Evolutionary conservation across 805 yeast species (phyloP).

Genomic region (Maudiozyma bulderi): DNA sequence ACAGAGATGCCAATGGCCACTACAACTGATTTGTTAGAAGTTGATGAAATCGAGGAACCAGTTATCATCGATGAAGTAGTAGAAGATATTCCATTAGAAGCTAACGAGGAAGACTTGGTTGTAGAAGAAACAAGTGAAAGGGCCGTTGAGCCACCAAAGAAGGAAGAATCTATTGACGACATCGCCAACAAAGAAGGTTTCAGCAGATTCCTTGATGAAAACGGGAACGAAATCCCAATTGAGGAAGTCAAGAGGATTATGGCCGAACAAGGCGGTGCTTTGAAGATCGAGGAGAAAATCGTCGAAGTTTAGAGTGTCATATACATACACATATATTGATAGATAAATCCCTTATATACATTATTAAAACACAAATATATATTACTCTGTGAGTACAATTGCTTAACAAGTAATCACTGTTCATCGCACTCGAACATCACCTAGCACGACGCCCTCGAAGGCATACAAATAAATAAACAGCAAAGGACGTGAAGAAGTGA

Average conservation of each 20-base stretch:
- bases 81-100: background rate
- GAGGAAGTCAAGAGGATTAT: slow-evolving; percentile 21
- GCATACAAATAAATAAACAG: too few relatives aligned
- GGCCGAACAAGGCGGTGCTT: slow-evolving; percentile 15
- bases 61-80: background rate
- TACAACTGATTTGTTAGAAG: background rate
- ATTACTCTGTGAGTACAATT: too few relatives aligned
- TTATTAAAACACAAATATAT: background rate
- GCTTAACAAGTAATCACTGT: background rate
- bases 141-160: slow-evolving; percentile 6
- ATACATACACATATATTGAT: too few relatives aligned
- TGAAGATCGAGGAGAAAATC: slow-evolving; percentile 1
- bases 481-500: too few relatives aligned
- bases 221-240: slow-evolving; percentile 29
- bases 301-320: background rate
- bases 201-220: slow-evolving; percentile 29
- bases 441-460: background rate
- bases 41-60: background rate
- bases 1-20: background rate
- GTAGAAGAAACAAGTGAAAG: slow-evolving; percentile 4
- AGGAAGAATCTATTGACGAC: slow-evolving; percentile 9
- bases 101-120: slow-evolving; percentile 2
- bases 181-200: slow-evolving; percentile 14
- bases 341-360: background rate
- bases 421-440: too few relatives aligned